These are phyloP conservation scores for Takakia lepidozioides DNA, from an alignment of 225 moss, liverwort and hornwort species.

Conservation along the genomic window DNA sequence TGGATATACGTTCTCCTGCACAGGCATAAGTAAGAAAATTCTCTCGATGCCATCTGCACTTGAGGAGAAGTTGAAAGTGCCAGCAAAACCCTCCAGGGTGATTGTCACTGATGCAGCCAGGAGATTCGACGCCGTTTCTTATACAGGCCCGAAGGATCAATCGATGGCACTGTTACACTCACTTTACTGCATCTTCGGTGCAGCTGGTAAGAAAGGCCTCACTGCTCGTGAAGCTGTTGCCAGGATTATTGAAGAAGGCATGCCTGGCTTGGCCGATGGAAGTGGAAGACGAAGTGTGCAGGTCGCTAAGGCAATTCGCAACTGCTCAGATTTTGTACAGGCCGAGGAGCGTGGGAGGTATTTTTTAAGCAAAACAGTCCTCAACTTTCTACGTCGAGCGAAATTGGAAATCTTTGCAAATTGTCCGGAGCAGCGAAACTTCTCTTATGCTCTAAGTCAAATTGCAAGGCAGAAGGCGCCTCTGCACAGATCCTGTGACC, in stretches of 20 bases:
- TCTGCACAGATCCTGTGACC: constrained; percentile 12
- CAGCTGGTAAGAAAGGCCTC: constrained; percentile 18
- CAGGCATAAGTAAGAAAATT: too few species aligned
- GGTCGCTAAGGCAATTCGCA: constrained; percentile 17
- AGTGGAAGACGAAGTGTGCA: constrained; percentile 22
- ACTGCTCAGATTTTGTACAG: constrained; percentile 9
- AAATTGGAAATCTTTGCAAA: too few species aligned
- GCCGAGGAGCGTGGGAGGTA: constrained; percentile 22
- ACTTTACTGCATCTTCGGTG: constrained; percentile 16
- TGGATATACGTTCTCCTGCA: too few species aligned
- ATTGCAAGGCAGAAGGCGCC: constrained; percentile 36
- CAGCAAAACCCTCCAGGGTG: too few species aligned
- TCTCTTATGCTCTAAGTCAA: too few species aligned
- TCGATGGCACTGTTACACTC: constrained; percentile 26
- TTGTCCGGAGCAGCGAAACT: too few species aligned
- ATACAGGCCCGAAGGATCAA: too few species aligned
- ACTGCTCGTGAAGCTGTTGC: constrained; percentile 30
- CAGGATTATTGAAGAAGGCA: constrained; percentile 16
- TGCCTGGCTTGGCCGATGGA: constrained; percentile 18
- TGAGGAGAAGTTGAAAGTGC: too few species aligned
- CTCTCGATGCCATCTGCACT: too few species aligned
- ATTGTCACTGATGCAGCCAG: too few species aligned
- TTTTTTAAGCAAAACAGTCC: constrained; percentile 6
- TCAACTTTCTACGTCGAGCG: too few species aligned
- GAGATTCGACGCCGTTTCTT: too few species aligned